These are phyloP conservation scores for Botrytis paeoniae DNA, from an alignment of 2,329 filamentous ascomycete species.

Conservation along the genomic window DNA sequence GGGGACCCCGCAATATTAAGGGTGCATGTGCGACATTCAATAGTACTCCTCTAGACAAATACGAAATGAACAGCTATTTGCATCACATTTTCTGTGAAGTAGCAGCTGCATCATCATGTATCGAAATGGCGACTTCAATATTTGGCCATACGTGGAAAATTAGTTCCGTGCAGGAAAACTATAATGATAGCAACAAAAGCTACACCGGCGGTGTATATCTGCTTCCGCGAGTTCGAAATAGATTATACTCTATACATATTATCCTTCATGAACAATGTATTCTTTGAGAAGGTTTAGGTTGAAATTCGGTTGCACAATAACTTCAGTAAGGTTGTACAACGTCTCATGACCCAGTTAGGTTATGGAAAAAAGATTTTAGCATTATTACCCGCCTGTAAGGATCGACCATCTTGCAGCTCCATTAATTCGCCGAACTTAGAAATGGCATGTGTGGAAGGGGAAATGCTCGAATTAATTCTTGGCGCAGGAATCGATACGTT, in stretches of 20 bases:
- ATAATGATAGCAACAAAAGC: not conserved
- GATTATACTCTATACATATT: not conserved
- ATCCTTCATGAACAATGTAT: not conserved
- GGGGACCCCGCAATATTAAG: conserved; percentile 13
- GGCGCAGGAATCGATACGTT: not conserved
- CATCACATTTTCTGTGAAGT: not conserved
- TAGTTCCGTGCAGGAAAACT: not conserved
- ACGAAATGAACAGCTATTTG: not conserved
- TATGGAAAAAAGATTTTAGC: not conserved
- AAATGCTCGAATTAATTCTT: not conserved
- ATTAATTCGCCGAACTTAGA: not conserved
- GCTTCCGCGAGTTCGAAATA: not conserved
- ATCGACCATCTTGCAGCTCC: not conserved
- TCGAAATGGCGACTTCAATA: not conserved
- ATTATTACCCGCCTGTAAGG: not conserved
- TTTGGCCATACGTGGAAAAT: not conserved
- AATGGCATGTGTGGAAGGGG: not conserved
- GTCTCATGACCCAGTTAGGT: not conserved
- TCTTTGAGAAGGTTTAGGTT: not conserved
- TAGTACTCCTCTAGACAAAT: not conserved
- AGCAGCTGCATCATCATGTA: not conserved
- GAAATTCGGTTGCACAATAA: not conserved
- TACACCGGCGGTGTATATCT: not conserved
- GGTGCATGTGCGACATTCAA: not conserved
- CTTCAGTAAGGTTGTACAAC: not conserved